Conservation (phyloP, 768 basidiomycete genomes). For the Tulasnella sp. region DNA sequence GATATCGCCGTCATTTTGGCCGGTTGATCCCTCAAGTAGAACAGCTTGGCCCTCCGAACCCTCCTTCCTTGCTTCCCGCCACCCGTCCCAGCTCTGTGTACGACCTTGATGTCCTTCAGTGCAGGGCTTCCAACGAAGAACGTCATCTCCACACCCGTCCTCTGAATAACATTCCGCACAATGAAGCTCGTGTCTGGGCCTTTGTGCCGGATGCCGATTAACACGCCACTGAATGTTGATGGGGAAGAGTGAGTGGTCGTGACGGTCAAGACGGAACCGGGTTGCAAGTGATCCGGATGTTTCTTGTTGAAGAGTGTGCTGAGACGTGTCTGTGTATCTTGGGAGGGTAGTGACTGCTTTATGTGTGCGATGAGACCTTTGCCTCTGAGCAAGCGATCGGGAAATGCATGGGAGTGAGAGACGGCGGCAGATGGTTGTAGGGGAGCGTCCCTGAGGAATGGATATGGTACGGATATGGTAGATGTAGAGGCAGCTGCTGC, state of each 20-base stretch:
- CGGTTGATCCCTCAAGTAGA: conserved; percentile 71
- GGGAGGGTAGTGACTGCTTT: conserved; percentile 49
- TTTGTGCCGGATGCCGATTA: conserved; percentile 70
- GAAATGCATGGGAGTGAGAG: too few species aligned
- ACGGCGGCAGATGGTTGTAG: too few species aligned
- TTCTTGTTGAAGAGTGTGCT: conserved; percentile 58
- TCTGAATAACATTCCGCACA: conserved; percentile 80
- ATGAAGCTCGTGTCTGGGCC: conserved; percentile 83
- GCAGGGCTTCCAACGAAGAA: conserved; percentile 80
- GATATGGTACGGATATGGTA: too few species aligned
- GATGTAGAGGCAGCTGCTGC: too few species aligned
- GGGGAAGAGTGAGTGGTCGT: conserved; percentile 60
- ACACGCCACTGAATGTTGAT: conserved; percentile 77
- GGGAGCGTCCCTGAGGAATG: too few species aligned
- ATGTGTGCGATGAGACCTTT: conserved; percentile 74
- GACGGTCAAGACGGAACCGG: conserved; percentile 82
- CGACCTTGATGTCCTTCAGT: conserved; percentile 75
- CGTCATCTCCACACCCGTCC: conserved; percentile 89
- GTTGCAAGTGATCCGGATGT: conserved; percentile 54
- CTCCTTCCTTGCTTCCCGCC: conserved; percentile 32
- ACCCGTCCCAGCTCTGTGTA: conserved; percentile 35
- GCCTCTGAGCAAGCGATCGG: conserved; percentile 40
- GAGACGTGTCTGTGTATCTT: conserved; percentile 60
- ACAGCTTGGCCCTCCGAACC: conserved; percentile 70
- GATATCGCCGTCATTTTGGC: conserved; percentile 75